Evolutionary conservation across 2,329 filamentous ascomycete species (phyloP), one percentile per base, ranked within the genome.

Genomic region (Penicillium sclerotigenum): DNA sequence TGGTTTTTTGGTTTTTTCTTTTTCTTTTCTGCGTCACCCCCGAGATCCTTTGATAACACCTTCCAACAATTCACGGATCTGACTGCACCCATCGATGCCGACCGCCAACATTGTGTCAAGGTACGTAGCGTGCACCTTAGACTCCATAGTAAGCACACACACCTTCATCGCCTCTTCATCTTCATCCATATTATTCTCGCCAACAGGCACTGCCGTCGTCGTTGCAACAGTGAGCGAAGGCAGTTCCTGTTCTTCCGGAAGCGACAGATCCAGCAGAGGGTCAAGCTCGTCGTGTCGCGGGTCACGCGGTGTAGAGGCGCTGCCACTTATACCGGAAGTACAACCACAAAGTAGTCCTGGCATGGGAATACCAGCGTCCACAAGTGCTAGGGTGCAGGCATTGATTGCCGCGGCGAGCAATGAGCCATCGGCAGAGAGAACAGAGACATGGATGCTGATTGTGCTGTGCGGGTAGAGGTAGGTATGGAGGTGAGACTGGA

Each of bases 321-420:
- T 74, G 6, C 75, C 74, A 14, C 87, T 77, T 70, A 77, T 89
- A 4, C 92, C 94, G 0, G 91, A 89, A 0, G 92, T 96, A 75
- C 90, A 95, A 6, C 92, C 91, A 22, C 87, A 86, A 3, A 97
- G 83, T 71, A 97, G 95, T 70, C 96, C 91, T 3, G 87, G 86
- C 92, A 97, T 97, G 24, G 94, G 94, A 20, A 99, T 88, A 50
- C 94, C 94, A 0, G 94, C 94, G 71, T 99, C 94, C 59, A 97
- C 87, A 22, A 97, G 84, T 0, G 94, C 94, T 13, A 99, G 84
- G 0, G 93, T 96, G 0, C 89, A 85, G 4, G 94, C 94, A 69
- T 99, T 99, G 65, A 97, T 80, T 43, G 93, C 90, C 0, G 91
- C 89, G 0, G 93, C 91, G 20, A 99, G 86, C 3, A 97, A 82